Percentiles rank a stretch among this genome's conserved stretches.
Conservation (phyloP, 768 basidiomycete species). For the Hericium erinaceus region DNA sequence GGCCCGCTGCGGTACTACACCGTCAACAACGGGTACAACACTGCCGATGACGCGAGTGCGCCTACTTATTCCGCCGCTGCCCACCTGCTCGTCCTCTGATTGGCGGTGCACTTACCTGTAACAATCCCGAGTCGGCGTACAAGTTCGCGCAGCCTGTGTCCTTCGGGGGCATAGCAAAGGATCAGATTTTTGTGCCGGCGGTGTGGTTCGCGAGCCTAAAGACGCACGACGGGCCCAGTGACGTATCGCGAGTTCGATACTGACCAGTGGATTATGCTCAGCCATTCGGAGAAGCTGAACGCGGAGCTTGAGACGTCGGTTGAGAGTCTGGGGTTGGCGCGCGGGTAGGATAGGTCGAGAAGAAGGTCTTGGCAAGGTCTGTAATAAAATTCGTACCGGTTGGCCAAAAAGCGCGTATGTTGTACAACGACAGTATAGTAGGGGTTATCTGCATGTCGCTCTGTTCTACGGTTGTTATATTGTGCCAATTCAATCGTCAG, state of each 20-base stretch:
- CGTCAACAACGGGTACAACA: conserved; percentile 20
- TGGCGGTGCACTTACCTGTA: neutral
- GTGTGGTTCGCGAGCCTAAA: neutral
- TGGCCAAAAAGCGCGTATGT: too few species aligned
- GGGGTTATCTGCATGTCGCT: too few species aligned
- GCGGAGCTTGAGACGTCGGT: neutral
- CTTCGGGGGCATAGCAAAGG: conserved; percentile 49
- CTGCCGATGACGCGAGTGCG: conserved; percentile 21
- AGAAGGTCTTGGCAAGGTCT: too few species aligned
- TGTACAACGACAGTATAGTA: too few species aligned
- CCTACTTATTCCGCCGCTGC: neutral
- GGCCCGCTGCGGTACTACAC: conserved; percentile 31
- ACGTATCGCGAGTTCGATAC: neutral
- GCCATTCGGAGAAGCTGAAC: conserved; percentile 1
- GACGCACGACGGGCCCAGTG: neutral
- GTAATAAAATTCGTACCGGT: too few species aligned
- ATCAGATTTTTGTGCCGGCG: conserved; percentile 29
- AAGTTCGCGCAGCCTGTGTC: conserved; percentile 43
- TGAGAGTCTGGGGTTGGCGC: too few species aligned
- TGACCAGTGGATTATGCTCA: conserved; percentile 9
- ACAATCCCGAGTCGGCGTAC: neutral
- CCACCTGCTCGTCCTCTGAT: neutral
- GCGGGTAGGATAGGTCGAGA: too few species aligned
- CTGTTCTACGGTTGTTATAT: too few species aligned
- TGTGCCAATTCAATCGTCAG: too few species aligned